Base-by-base conservation (phyloP, 1,284 basidiomycete species). In the Rhodotorula sp. region DNA sequence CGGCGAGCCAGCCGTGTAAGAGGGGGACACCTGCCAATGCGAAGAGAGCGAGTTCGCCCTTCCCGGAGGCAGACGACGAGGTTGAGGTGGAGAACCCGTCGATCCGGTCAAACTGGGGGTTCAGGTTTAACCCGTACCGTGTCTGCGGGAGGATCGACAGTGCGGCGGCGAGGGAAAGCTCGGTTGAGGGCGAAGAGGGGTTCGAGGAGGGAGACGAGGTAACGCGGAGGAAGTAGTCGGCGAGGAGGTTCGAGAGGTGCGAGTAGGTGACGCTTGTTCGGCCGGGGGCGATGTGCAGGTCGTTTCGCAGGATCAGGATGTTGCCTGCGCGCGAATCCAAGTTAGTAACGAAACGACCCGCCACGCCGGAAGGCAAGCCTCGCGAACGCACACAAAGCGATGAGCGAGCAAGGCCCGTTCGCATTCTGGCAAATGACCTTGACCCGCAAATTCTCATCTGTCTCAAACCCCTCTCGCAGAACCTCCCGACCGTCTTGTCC, bases 1-100 rank as follows among this genome's bases (percentile, higher is more conserved):
- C 91, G 13, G 89, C 89, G n/a, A 95, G 84, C 93, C 93, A 95
- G 1, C 93, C 93, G 73, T 95, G 92, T 1, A 93, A 87, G 58
- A 95, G 86, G 20, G 86, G 82, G 57, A 95, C 90, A 11, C 87
- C 87, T 1, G 88, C 89, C 60, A 91, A 86, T n/a, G 87, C 83
- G 78, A 96, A 96, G 7, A 95, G 85, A 62, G 89, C 87, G 44
- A 95, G 84, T 78, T 91, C 92, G 13, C 88, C 89, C 11, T 22
- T 16, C 30, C 83, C 52, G 18, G n/a, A 24, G 47, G 64, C 55
- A 26, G 60, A 58, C 10, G 58, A 52, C 24, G 31, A n/a, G 46
- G 30, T 87, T 0, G 62, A 57, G 11, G 46, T 30, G 20, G 85
- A 82, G 78, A 93, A 94, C 0, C 85, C 84, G 4, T 85, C 85